Evolutionary conservation across 2,329 filamentous ascomycete genomes (phyloP).

Genomic region (Claviceps pazoutovae): DNA sequence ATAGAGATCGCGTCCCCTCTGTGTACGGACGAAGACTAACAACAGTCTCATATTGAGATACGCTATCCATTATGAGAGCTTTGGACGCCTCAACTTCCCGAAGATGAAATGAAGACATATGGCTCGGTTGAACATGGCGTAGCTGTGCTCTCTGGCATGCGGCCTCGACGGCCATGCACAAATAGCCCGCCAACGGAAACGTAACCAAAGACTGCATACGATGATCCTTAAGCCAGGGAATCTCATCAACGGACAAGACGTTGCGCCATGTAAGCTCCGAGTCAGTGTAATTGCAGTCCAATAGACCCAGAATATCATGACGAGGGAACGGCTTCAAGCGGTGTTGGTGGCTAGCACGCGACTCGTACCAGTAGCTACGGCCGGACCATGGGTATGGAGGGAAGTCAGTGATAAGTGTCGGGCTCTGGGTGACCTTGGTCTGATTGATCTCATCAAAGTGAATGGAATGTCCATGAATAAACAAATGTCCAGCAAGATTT

Average conservation of each 20-base stretch:
- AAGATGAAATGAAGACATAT: conserved; percentile 11
- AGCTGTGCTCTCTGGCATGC: conserved; percentile 21
- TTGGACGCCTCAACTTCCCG: conserved; percentile 16
- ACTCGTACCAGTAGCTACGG: conserved; percentile 33
- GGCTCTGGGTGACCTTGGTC: conserved; percentile 4
- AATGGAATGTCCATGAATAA: conserved; percentile 28
- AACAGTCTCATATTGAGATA: conserved; percentile 13
- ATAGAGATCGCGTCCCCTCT: conserved; percentile 17
- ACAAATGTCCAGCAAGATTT: conserved; percentile 29
- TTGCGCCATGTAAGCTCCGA: conserved; percentile 36
- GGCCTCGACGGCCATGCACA: conserved; percentile 38
- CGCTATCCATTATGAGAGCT: conserved; percentile 15
- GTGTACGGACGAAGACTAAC: conserved; percentile 13
- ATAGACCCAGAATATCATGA: conserved; percentile 32
- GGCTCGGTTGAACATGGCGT: conserved; percentile 10
- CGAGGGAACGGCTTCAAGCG: conserved; percentile 26
- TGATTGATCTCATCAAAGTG: conserved; percentile 34
- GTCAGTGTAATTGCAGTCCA: conserved; percentile 29
- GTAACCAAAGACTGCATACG: conserved; percentile 40
- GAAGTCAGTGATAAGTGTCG: conserved; percentile 26
- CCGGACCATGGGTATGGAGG: conserved; percentile 34
- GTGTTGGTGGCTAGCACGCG: conserved; percentile 27
- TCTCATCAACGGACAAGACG: conserved; percentile 29
- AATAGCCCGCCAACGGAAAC: conserved; percentile 39
- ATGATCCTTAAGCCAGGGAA: conserved; percentile 46